phyloP scores from a whole-genome alignment of 108 stramenopile species.

The Cyclostephanos invisitatus region DNA sequence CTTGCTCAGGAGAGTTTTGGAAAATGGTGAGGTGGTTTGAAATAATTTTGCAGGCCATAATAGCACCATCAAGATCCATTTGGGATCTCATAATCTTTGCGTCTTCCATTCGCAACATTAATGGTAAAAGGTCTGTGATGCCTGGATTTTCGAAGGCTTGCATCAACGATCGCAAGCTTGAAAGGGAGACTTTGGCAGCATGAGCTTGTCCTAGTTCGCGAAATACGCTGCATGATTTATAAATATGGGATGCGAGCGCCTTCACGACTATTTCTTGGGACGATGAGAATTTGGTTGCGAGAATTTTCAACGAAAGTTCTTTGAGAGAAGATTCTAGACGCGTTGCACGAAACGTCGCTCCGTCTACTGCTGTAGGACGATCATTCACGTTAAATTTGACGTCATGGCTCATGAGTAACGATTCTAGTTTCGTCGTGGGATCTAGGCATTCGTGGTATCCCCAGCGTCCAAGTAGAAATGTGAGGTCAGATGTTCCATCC shows the following conservation, averaged over 20 bases:
- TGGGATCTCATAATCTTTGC: conserved; percentile 62
- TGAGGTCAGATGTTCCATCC: conserved; percentile 10
- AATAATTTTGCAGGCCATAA: conserved; percentile 60
- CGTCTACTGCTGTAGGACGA: conserved; percentile 7
- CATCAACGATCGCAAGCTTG: conserved; percentile 37
- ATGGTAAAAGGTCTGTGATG: conserved; percentile 11
- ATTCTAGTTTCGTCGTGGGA: conserved; percentile 10
- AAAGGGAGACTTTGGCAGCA: conserved; percentile 40
- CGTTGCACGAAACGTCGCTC: conserved; percentile 20
- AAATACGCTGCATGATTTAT: conserved; percentile 48
- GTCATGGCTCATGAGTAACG: conserved; percentile 28
- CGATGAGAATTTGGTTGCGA: conserved; percentile 8
- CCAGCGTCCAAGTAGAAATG: conserved; percentile 27
- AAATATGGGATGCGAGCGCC: conserved; percentile 50
- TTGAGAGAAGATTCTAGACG: conserved; percentile 34
- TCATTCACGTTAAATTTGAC: conserved; percentile 17
- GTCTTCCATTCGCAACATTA: conserved; percentile 72
- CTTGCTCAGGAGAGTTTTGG: conserved; percentile 9
- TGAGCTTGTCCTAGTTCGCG: conserved; percentile 45
- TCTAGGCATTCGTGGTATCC: conserved; percentile 24
- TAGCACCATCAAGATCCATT: conserved; percentile 60
- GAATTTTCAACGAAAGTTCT: conserved; percentile 34
- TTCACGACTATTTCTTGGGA: conserved; percentile 16
- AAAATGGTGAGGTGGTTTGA: conserved; percentile 46
- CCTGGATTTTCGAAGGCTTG: conserved; percentile 24